These are phyloP conservation scores for Camelina hispida DNA, from an alignment of 345 rosid genomes.

Conservation along the genomic window DNA sequence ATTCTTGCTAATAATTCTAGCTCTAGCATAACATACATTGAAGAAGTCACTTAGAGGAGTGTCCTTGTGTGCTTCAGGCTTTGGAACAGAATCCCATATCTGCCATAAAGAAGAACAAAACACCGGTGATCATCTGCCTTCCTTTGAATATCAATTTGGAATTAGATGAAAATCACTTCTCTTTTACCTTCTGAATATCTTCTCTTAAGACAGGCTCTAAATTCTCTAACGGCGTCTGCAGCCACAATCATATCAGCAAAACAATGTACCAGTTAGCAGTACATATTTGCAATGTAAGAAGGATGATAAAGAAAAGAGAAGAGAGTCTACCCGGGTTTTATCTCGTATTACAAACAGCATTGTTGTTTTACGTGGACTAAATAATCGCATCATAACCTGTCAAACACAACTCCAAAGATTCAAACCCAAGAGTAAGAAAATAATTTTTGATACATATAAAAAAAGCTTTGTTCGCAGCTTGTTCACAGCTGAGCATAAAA, in stretches of 20 bases:
- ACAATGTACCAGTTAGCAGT: constrained; percentile 29
- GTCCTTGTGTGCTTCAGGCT: constrained; percentile 86
- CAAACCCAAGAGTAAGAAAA: constrained; percentile 13
- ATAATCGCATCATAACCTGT: constrained; percentile 97
- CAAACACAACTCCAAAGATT: constrained; percentile 36
- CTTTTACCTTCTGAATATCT: constrained; percentile 86
- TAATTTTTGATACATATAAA: constrained; percentile 12
- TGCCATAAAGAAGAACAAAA: constrained; percentile 45
- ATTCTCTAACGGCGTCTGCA: constrained; percentile 91
- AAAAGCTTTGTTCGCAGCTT: constrained; percentile 1
- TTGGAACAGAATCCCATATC: constrained; percentile 97
- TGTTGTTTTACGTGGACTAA: constrained; percentile 98
- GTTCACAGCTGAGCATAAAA: not conserved
- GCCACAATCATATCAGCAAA: constrained; percentile 9
- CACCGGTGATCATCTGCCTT: constrained; percentile 4
- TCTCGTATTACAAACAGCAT: constrained; percentile 95
- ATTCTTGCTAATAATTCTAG: constrained; percentile 20
- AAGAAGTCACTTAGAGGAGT: constrained; percentile 93
- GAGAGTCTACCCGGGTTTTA: constrained; percentile 77
- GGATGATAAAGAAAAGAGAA: not conserved
- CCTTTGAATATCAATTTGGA: constrained; percentile 19
- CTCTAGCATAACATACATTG: constrained; percentile 56
- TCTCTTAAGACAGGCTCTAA: constrained; percentile 90
- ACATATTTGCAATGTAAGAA: constrained; percentile 8
- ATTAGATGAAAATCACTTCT: constrained; percentile 20